Base-by-base conservation (phyloP, 2,329 filamentous ascomycete species). In the Fusarium floridanum region DNA sequence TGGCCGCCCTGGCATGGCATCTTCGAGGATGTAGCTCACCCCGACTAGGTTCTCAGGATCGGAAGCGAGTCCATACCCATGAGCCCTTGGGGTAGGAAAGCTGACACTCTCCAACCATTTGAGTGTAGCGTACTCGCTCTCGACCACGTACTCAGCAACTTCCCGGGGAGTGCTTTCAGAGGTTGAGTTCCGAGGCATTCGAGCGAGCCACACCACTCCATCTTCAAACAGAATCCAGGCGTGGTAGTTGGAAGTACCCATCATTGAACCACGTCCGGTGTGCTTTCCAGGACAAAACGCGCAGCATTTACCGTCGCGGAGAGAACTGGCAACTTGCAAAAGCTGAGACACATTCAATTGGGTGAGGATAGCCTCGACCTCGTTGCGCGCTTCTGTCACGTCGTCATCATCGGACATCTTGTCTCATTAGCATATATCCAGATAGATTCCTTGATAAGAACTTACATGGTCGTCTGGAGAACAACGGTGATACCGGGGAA, bases 111-210 rank as follows among this genome's bases (percentile, higher is more conserved):
- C 78, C 8, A 82, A 72, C 60, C 79, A 82, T 56, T 80, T 81
- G 22, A 82, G 72, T 1, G 81, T 81, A 1, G 78, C 78, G 41
- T 78, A 81, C 68, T 82, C 79, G 75, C 80, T 81, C 27, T 57
- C 59, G 4, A 81, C 72, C 17, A 80, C 59, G 61, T 79, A 80
- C 9, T 79, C 78, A 3, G 73, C 73, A 6, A 80, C 72, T 17
- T 56, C 60, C 6, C 68, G 64, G 9, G 79, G 71, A 8, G 74
- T 69, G 43, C 76, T 70, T 34, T 67, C 71, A 41, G 71, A 75
- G 39, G 74, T 59, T 16, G 73, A 16, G 45, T 76, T 75, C 8
- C 77, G 72, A 22, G 78, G 77, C 12, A 80, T 70, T 56, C 78
- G 50, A 48, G 77, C 29, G 20, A 80, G 70, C 79, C 77, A 81